Evolutionary conservation across 768 basidiomycete genomes (phyloP), one percentile per base, ranked within the genome.

Genomic region (Pulveroboletus sp.): DNA sequence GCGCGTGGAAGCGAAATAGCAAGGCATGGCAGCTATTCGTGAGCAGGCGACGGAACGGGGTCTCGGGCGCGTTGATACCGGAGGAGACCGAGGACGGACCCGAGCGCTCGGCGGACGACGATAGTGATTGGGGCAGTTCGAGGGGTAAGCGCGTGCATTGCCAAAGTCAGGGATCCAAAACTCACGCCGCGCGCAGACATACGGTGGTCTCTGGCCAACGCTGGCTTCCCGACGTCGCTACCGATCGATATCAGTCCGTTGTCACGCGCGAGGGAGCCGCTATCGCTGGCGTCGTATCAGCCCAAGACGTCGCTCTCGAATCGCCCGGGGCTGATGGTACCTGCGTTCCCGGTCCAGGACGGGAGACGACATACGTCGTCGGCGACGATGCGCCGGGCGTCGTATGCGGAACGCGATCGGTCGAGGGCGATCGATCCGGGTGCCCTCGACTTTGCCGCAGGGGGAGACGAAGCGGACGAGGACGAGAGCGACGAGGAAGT

Each of bases 391-490:
- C 83, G 84, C 22, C 82, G 71, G 56, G 80, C 80, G 11, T 71
- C 76, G 5, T 88, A 88, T 62, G 82, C 82, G 4, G 81, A 81
- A 58, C 83, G 86, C 24, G 86, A 89, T 64, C 78, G 78, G 35
- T 68, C 67, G 46, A 80, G 83, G 27, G 71, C 76, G 1, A 72
- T 83, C 56, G 87, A 89, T 61, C 86, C 86, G 1, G 88, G 87
- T 7, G 71, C 80, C 13, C 72, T 86, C 29, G 85, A 85, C 51
- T 83, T 86, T 57, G 65, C 72, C 16, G 59, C 65, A 13, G 78
- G 76, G 14, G 78, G 72, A 3, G 78, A 76, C 20, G 81, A 77
- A 14, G 78, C 72, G 1, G 73, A 72, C 8, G 75, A 71, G 6
- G 61, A 67, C 2, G 66, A 59, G 16, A 70, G 55, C 4, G 62